Evolutionary conservation across 768 basidiomycete genomes (phyloP).

Genomic region (Rhizopogon vinicolor): DNA sequence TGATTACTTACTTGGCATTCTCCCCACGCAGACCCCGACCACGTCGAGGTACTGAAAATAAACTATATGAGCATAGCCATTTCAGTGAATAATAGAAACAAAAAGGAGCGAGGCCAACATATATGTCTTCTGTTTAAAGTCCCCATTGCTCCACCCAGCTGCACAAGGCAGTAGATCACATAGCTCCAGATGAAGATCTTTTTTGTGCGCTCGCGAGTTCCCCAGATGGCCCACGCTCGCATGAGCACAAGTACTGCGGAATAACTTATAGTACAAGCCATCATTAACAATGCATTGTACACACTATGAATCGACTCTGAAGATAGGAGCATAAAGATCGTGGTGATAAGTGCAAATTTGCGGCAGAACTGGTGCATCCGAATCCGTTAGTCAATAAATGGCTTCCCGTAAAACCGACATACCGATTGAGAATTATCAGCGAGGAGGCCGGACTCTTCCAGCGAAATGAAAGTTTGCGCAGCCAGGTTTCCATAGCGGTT

Average conservation of each 20-base stretch:
- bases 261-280: not conserved
- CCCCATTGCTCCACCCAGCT: not conserved
- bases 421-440: not conserved
- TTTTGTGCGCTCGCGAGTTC: not conserved
- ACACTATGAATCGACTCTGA: constrained; percentile 5
- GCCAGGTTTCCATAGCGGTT: constrained; percentile 15
- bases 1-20: constrained; percentile 2
- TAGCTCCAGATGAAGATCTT: not conserved
- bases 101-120: not conserved
- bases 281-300: not conserved
- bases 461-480: constrained; percentile 4
- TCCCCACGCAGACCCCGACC: not conserved
- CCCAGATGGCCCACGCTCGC: constrained; percentile 8
- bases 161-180: not conserved
- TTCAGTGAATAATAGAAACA: not conserved
- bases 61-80: not conserved
- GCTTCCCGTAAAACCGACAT: not conserved
- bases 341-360: not conserved
- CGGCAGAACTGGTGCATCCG: not conserved
- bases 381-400: not conserved
- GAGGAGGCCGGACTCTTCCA: constrained; percentile 4
- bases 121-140: not conserved
- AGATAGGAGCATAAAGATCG: not conserved
- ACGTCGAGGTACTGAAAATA: not conserved
- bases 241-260: constrained; percentile 3